Conservation (phyloP, 2,329 filamentous ascomycete genomes). For the Botrytis aclada region DNA sequence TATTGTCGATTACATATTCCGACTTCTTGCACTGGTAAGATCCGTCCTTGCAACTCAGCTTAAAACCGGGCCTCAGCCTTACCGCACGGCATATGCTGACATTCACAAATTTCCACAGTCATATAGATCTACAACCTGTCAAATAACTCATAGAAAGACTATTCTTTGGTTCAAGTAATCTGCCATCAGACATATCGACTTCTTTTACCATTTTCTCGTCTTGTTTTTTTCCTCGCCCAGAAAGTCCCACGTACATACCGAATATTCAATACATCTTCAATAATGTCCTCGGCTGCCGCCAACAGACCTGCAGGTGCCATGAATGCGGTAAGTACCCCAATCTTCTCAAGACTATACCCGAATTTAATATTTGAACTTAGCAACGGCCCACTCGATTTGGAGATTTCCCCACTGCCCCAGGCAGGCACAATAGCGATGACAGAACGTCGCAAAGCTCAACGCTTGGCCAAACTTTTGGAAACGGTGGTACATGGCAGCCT, state of each 20-base stretch:
- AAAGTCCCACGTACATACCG: constrained; percentile 23
- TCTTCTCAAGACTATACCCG: constrained; percentile 32
- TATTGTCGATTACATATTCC: constrained; percentile 37
- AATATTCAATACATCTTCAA: constrained; percentile 38
- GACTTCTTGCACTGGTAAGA: constrained; percentile 34
- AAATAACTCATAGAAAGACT: constrained; percentile 33
- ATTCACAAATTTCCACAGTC: constrained; percentile 34
- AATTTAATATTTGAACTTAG: constrained; percentile 31
- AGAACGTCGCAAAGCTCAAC: constrained; percentile 40
- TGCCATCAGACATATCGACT: constrained; percentile 25
- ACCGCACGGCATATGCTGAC: constrained; percentile 36
- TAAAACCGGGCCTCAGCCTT: constrained; percentile 35
- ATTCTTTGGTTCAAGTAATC: constrained; percentile 29
- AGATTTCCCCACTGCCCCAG: constrained; percentile 40
- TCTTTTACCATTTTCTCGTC: constrained; percentile 26
- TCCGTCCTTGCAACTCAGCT: constrained; percentile 30
- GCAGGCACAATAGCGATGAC: constrained; percentile 35
- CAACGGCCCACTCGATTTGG: constrained; percentile 39
- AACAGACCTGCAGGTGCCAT: constrained; percentile 39
- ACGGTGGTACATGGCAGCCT: constrained; percentile 40
- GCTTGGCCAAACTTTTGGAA: constrained; percentile 45
- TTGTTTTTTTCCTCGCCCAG: constrained; percentile 19
- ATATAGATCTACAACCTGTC: constrained; percentile 38
- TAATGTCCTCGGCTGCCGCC: constrained; percentile 38
- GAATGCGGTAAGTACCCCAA: constrained; percentile 42